phyloP scores from a whole-genome alignment of 2,329 filamentous ascomycete species.

The Aspergillus quadricinctus region DNA sequence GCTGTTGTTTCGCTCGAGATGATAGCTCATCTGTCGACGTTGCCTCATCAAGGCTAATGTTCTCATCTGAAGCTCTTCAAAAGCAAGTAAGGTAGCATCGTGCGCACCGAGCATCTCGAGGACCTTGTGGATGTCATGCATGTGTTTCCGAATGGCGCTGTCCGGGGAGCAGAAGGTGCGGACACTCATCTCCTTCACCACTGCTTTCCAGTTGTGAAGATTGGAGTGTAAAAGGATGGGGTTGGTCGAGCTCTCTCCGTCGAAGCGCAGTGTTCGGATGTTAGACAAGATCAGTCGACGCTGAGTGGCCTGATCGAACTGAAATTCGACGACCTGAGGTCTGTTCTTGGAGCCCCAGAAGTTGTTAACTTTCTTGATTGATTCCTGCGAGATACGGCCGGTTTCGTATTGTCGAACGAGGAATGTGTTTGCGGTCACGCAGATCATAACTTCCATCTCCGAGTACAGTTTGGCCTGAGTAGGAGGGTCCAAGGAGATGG shows the following conservation, averaged over 20 bases:
- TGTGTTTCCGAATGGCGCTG: slow-evolving; percentile 45
- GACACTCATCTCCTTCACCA: slow-evolving; percentile 45
- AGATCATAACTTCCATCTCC: slow-evolving; percentile 45
- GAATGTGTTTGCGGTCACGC: slow-evolving; percentile 42
- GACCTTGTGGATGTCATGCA: slow-evolving; percentile 47
- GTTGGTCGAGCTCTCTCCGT: slow-evolving; percentile 39
- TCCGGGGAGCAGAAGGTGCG: slow-evolving; percentile 50
- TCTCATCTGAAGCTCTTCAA: slow-evolving; percentile 35
- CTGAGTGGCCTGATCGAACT: slow-evolving; percentile 51
- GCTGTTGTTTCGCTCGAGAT: slow-evolving; percentile 8
- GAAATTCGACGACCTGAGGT: slow-evolving; percentile 48
- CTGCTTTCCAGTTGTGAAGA: slow-evolving; percentile 46
- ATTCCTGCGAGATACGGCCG: slow-evolving; percentile 36
- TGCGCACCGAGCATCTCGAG: slow-evolving; percentile 48
- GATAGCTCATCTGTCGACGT: slow-evolving; percentile 21
- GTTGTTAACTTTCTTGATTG: slow-evolving; percentile 34
- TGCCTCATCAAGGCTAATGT: slow-evolving; percentile 31
- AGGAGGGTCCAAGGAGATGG: slow-evolving; percentile 38
- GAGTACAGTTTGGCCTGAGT: slow-evolving; percentile 43
- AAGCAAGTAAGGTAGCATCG: slow-evolving; percentile 33
- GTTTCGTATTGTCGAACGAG: slow-evolving; percentile 40
- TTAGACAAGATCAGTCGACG: slow-evolving; percentile 45
- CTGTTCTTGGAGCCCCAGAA: slow-evolving; percentile 46
- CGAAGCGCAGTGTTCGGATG: slow-evolving; percentile 43
- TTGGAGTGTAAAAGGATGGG: slow-evolving; percentile 42